Evolutionary conservation across 2,329 filamentous ascomycete species (phyloP).

Genomic region (Cadophora gregata): DNA sequence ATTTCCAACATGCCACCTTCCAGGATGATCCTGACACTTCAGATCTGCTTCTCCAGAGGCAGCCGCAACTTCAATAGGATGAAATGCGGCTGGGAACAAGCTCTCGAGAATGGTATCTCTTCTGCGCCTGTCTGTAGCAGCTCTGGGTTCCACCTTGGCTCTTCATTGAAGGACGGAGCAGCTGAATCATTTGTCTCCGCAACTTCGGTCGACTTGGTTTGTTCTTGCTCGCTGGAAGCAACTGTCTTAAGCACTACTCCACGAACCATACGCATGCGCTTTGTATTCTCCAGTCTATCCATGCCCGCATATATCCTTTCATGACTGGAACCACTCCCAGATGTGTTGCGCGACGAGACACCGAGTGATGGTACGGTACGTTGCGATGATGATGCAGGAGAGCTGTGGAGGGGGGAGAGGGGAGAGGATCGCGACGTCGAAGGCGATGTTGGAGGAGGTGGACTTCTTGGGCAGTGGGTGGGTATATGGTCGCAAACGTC

Average conservation of each 20-base stretch:
- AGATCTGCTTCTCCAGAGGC: neutral
- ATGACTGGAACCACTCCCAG: neutral
- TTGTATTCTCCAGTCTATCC: too few relatives aligned
- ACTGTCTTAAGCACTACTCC: too few relatives aligned
- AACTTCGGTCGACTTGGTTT: too few relatives aligned
- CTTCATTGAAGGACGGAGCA: neutral
- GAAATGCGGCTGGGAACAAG: neutral
- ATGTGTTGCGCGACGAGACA: neutral
- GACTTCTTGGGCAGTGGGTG: neutral
- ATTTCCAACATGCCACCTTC: too few relatives aligned
- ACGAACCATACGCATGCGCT: too few relatives aligned
- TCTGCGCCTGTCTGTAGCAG: neutral
- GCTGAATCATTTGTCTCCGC: neutral
- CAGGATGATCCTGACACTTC: too few relatives aligned
- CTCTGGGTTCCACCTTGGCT: too few relatives aligned
- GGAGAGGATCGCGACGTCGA: neutral
- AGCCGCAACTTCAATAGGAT: too few relatives aligned
- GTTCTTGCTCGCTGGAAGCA: too few relatives aligned
- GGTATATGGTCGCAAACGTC: neutral
- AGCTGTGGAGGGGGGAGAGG: neutral
- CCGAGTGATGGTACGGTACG: too few relatives aligned
- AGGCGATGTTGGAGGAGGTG: neutral
- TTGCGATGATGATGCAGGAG: neutral
- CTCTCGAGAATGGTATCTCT: neutral
- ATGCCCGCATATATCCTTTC: neutral